Evolutionary conservation across 2,329 filamentous ascomycete genomes (phyloP).

Genomic region (Geosmithia putterillii): DNA sequence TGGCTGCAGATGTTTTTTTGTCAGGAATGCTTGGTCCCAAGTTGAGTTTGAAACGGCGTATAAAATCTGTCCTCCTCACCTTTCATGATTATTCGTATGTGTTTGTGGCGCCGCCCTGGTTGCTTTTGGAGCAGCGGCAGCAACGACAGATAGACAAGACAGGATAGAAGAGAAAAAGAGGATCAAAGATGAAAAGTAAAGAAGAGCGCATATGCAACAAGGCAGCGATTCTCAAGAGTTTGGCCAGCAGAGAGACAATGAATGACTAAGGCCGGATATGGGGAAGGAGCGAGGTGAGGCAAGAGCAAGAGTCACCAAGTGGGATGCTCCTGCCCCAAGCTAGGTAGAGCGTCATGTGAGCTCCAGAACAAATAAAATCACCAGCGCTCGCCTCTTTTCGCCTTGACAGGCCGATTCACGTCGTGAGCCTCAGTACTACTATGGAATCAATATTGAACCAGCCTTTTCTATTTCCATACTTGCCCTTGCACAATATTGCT

Average conservation of each 20-base stretch:
- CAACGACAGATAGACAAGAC: background rate
- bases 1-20: constrained; percentile 41
- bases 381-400: too few species aligned
- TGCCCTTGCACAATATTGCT: background rate
- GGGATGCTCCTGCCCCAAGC: too few species aligned
- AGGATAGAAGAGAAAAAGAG: background rate
- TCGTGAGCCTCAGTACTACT: too few species aligned
- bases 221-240: too few species aligned
- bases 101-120: background rate
- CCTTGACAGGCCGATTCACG: too few species aligned
- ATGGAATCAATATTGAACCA: background rate
- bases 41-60: background rate
- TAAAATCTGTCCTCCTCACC: background rate
- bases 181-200: background rate
- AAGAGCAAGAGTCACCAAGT: too few species aligned
- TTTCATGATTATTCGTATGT: constrained; percentile 1
- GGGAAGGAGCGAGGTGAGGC: too few species aligned
- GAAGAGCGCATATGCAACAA: too few species aligned
- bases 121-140: background rate
- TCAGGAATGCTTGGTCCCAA: constrained; percentile 4
- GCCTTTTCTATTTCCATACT: background rate
- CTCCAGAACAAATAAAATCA: too few species aligned
- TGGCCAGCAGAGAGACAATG: too few species aligned
- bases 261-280: too few species aligned
- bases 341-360: too few species aligned